Evolutionary conservation across 1,139 yeast genomes (phyloP), one percentile per base, ranked within the genome.

Genomic region (Suhomyces ambrosiae): DNA sequence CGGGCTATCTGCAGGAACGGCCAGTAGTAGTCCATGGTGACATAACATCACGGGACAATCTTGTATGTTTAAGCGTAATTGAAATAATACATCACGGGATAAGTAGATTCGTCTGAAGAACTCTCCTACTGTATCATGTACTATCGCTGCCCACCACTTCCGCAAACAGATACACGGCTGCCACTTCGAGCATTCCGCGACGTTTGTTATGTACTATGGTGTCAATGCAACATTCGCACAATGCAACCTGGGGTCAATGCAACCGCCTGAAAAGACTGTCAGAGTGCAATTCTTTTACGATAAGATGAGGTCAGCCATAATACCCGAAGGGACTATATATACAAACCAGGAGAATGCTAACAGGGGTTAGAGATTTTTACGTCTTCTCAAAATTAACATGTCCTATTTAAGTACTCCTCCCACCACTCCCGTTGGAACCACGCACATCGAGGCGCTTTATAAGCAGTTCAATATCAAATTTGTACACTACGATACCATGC

Each of bases 401-500:
- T 27, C 47, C 7, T 45, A 45, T 27, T 46, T 46, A 32, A 35
- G 27, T 25, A 41, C 50, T 16, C 53, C 53, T 12, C 53, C 53
- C 25, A 39, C 53, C 21, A 47, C 53, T 14, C 53, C 53, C 3
- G 37, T 38, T 8, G 36, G 30, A 14, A 21, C 32, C 26, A 22
- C 42, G 17, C 43, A 36, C 33, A 35, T 40, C 14, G 43, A 40
- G 28, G 29, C 37, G 17, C 39, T 43, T 36, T 41, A 49, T 45
- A 36, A 47, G 41, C 40, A 43, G 27, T 42, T 54, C 33, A 53
- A 56, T 21, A 48, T 60, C 32, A 54, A 49, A 28, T 47, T 60
- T 32, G 52, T 67, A 16, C 56, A 61, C 27, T 56, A 63, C 27
- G 62, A 66, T 14, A 56, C 60, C 38, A 70, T 70, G 75, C 74